Base-by-base conservation (phyloP, 495 filamentous ascomycete species). In the Aspergillus asperescens region DNA sequence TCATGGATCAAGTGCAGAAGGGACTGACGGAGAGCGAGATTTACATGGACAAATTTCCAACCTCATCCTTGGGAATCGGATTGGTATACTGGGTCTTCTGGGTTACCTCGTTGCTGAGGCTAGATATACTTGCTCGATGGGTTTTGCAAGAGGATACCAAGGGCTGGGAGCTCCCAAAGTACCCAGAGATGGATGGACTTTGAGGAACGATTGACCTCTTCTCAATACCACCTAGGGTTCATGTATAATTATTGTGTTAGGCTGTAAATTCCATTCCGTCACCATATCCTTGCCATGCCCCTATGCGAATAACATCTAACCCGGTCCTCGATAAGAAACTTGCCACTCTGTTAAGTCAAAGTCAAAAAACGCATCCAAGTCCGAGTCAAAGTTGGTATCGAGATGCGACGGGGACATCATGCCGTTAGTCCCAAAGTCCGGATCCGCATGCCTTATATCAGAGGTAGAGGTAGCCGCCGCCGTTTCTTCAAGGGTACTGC, bases 91-190 rank as follows among this genome's bases (percentile, higher is more conserved):
- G 54, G 23, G 4, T 75, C 13, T 31, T 69, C 7, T 59, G 64
- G 5, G 8, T 70, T 4, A 60, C 59, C 1, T 64, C 72, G 0
- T 53, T 64, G 4, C 55, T 76, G 35, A 61, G 60, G 48, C 7
- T 75, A 39, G 62, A 76, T 52, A 10, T 73, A 24, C 18, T 67
- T 15, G 66, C 54, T 3, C 52, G 50, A 22, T 65, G 57, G 58
- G 32, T 75, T 12, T 55, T 71, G 19, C 51, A 56, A 12, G 65
- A 75, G 45, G 57, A 69, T 18, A 55, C 60, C 16, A 66, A 70
- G 8, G 60, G 56, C 16, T 77, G 73, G 74, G 52, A 67, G 29
- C 63, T 77, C 7, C 74, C 74, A 4, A 62, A 65, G 29, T 77
- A 77, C 53, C 32, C 58, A 18, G 69, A 71, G 0, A 22, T 43